These are phyloP conservation scores for Parmelia sp. DNA, from an alignment of 495 filamentous ascomycete species.

Conservation along the genomic window DNA sequence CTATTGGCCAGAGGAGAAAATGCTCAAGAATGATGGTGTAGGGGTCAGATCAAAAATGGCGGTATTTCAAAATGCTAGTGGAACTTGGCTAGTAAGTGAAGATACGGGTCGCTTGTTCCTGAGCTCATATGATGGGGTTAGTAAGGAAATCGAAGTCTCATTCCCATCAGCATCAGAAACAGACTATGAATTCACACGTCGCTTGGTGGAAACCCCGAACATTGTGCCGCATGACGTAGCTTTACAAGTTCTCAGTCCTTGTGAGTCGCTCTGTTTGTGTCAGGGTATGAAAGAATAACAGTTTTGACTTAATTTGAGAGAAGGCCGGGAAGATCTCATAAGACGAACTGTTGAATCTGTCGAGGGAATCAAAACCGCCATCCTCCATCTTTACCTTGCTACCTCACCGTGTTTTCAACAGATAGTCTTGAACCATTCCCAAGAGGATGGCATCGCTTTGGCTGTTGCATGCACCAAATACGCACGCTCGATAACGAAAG, in stretches of 20 bases:
- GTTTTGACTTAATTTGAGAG: background rate
- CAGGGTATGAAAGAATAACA: background rate
- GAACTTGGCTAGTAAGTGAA: conserved; percentile 64
- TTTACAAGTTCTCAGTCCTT: conserved; percentile 91
- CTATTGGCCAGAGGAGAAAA: background rate
- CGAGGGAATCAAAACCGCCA: conserved; percentile 87
- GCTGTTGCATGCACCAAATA: conserved; percentile 83
- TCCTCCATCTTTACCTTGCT: conserved; percentile 93
- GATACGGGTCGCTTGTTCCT: background rate
- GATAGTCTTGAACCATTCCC: conserved; percentile 81
- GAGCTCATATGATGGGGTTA: conserved; percentile 8
- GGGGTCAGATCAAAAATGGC: conserved; percentile 73
- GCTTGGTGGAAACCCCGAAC: conserved; percentile 80
- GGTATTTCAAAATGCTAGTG: conserved; percentile 90
- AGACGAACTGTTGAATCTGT: conserved; percentile 83
- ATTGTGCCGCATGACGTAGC: conserved; percentile 87
- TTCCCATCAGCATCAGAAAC: conserved; percentile 92
- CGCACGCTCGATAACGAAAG: conserved; percentile 88
- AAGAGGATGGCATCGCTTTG: conserved; percentile 72
- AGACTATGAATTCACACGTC: conserved; percentile 91
- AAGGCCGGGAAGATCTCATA: conserved; percentile 76
- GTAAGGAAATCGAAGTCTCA: conserved; percentile 94
- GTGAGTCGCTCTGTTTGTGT: conserved; percentile 28
- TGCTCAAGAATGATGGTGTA: conserved; percentile 10
- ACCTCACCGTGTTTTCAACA: conserved; percentile 58